Base-by-base conservation (phyloP, 352 stramenopile species). In the Phytopythium sindhum region DNA sequence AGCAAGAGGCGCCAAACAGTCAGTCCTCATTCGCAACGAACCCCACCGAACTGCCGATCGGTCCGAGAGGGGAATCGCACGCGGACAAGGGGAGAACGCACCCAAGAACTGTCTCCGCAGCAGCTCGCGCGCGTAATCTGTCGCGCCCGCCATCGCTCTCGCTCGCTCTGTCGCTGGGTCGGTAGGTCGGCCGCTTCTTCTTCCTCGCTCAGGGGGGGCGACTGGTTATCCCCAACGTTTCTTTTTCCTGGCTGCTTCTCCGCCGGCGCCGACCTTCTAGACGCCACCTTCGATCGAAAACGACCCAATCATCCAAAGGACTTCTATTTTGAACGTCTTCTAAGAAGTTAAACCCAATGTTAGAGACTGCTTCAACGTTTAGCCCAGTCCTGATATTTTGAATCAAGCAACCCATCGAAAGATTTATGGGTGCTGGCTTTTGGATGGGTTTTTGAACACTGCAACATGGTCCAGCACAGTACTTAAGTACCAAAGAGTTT, bases 101-200 rank as follows among this genome's bases (percentile, higher is more conserved):
- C 84, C 81, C 56, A 92, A 68, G 73, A 92, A 90, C 65, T 92
- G 84, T 75, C 84, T 81, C 69, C 81, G 81, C 67, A 93, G 74
- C 57, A 93, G 79, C 73, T 93, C 85, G 61, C 86, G 83, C 61
- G 83, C 85, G 57, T 93, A 93, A 66, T 93, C 85, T 23, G 69
- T 77, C 54, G 80, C 67, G 45, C 59, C 66, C 12, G 74, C 67
- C 77, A 83, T 83, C 11, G 61, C 71, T 73, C 62, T 61, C 37
- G n/a, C 61, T 63, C 50, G 63, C 19, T 67, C 23, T 39, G 44
- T 61, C 55, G 60, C 48, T 66, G n/a, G n/a, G n/a, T n/a, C n/a
- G n/a, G n/a, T n/a, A n/a, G n/a, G n/a, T n/a, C 64, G 67, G 67
- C 66, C 61, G 48, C 39, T 74, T 70, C 42, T 48, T 48, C 42